A percentile compares a stretch with the other conserved stretches of the same genome.
phyloP scores from a whole-genome alignment of 352 stramenopile species.

The Pythium dissimile region DNA sequence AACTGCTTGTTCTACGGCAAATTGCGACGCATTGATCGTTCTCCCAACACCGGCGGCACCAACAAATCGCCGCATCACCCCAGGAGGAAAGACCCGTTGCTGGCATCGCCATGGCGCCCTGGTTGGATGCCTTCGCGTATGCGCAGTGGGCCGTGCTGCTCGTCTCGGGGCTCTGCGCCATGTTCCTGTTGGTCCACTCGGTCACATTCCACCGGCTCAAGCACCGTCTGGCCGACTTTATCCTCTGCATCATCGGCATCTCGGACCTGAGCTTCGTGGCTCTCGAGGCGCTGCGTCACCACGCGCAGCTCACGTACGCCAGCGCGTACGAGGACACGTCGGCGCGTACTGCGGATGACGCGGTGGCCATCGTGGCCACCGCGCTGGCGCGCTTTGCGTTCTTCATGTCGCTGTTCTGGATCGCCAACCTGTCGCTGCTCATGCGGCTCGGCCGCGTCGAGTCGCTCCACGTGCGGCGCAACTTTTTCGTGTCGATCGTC shows the following conservation, averaged over 20 bases:
- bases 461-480: constrained; percentile 44
- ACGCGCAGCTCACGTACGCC: constrained; percentile 40
- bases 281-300: constrained; percentile 49
- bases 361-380: constrained; percentile 26
- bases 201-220: constrained; percentile 56
- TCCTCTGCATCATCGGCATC: constrained; percentile 62
- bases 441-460: constrained; percentile 59
- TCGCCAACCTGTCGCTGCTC: constrained; percentile 64
- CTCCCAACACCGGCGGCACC: too few relatives aligned
- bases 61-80: too few relatives aligned
- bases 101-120: constrained; percentile 13
- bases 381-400: constrained; percentile 55
- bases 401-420: constrained; percentile 78
- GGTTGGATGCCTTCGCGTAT: constrained; percentile 39
- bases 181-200: constrained; percentile 64
- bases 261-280: constrained; percentile 49
- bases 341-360: not conserved
- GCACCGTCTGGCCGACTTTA: constrained; percentile 61
- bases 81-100: too few relatives aligned
- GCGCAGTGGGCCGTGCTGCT: constrained; percentile 53
- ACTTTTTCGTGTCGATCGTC: constrained; percentile 43
- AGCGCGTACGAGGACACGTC: constrained; percentile 30
- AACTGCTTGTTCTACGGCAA: too few relatives aligned
- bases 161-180: constrained; percentile 27
- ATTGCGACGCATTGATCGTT: too few relatives aligned